Evolutionary conservation across 345 rosid genomes (phyloP), one percentile per base, ranked within the genome.

Genomic region (Zanthoxylum bungeanum): DNA sequence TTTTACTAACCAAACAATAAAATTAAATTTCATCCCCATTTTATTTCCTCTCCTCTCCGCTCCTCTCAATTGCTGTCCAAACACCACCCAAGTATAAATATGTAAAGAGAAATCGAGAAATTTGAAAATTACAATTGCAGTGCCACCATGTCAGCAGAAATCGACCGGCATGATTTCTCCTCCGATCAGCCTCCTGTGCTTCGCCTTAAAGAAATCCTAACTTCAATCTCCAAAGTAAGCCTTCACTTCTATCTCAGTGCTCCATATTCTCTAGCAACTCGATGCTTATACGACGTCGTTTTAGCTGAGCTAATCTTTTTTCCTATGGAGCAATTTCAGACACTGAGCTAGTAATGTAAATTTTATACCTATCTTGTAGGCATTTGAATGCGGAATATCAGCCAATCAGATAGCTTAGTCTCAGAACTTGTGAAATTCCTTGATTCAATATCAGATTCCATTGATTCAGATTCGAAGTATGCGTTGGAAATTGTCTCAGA

Each of bases 351-450:
- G 19, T 9, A 9, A 11, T 67, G 30, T 8, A 9, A 75, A 33
- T 0, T 8, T 46, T 19, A 21, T 28, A 16, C 42, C 9, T 49
- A 50, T 33, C 58, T 60, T 53, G 47, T 69, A 81, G 92, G 71
- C 86, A 42, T 76, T 83, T 64, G 82, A 80, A 73, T 65, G 22
- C 24, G 93, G 86, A 79, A 79, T 50, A 59, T 75, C 68, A 30
- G 16, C 56, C 76, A 75, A 69, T 72, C 84, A 39, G 87, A 81
- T 66, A 79, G 68, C 71, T 75, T 81, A 9, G 82, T 78, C 5
- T 34, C 74, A 27, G 83, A 89, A 75, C 85, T 93, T 51, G 81
- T 77, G 44, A 64, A 50, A 72, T 83, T 78, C 71, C 87, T 93
- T 24, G 75, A 86, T 73, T 77, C 86, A 9, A 61, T 88, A 25